Conservation (phyloP, 2,329 filamentous ascomycete genomes). For the Graphilbum fragrans region DNA sequence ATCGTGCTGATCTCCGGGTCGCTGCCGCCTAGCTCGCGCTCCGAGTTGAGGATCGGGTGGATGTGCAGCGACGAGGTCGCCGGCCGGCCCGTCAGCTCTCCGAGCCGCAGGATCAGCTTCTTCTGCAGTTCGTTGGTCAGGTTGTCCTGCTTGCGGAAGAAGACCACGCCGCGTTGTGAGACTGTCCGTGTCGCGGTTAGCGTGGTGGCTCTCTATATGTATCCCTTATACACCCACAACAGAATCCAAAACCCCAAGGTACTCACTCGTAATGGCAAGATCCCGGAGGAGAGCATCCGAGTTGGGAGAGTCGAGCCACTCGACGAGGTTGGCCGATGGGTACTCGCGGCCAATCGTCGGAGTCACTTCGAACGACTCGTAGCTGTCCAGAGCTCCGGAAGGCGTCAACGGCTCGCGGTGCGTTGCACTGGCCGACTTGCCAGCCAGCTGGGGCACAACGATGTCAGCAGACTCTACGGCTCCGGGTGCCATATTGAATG, state of each 20-base stretch:
- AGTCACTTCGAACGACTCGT: too few relatives aligned
- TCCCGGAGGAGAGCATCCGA: conserved; percentile 52
- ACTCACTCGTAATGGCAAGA: conserved; percentile 52
- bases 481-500: too few relatives aligned
- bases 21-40: conserved; percentile 35
- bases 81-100: conserved; percentile 47
- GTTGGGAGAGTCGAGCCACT: conserved; percentile 48
- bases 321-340: conserved; percentile 43
- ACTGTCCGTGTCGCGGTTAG: conserved; percentile 34
- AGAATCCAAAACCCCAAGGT: neutral
- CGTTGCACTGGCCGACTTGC: too few relatives aligned
- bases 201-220: too few relatives aligned
- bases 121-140: conserved; percentile 49
- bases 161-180: conserved; percentile 51
- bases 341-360: conserved; percentile 52
- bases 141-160: conserved; percentile 48
- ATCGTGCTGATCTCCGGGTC: conserved; percentile 50
- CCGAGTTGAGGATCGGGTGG: conserved; percentile 44
- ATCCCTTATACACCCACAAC: too few relatives aligned
- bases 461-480: too few relatives aligned
- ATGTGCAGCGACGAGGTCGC: conserved; percentile 45
- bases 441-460: too few relatives aligned
- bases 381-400: too few relatives aligned
- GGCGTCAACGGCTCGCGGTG: too few relatives aligned
- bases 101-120: conserved; percentile 43